Evolutionary conservation across 179 eudicot genomes (phyloP).

Genomic region (Beta macrorhiza): DNA sequence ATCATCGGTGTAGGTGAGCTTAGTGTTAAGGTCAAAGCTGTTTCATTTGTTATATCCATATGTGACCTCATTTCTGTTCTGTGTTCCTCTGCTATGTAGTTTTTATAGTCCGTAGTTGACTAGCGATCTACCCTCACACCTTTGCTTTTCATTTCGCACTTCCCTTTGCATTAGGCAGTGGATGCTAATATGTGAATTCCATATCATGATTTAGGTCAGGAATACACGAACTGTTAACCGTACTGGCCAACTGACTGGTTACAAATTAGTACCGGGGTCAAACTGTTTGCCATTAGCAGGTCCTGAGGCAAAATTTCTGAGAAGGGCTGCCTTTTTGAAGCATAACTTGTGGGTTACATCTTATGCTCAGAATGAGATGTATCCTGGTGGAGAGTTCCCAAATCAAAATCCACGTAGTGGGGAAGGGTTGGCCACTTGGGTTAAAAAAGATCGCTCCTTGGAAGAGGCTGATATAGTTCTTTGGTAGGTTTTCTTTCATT

Average conservation of each 20-base stretch:
- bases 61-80: not conserved
- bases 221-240: slow-evolving; percentile 54
- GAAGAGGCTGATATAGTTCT: slow-evolving; percentile 94
- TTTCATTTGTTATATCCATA: not conserved
- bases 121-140: not conserved
- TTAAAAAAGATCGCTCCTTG: slow-evolving; percentile 74
- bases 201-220: slow-evolving; percentile 37
- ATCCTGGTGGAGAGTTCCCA: slow-evolving; percentile 99
- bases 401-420: slow-evolving; percentile 98
- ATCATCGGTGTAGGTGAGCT: not conserved
- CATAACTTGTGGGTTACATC: slow-evolving; percentile 96
- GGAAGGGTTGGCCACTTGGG: slow-evolving; percentile 94
- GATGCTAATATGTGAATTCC: slow-evolving; percentile 12
- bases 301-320: slow-evolving; percentile 73
- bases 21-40: not conserved
- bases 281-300: slow-evolving; percentile 54
- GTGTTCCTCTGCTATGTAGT: not conserved
- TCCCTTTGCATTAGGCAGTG: not conserved
- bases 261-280: slow-evolving; percentile 48
- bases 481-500: slow-evolving; percentile 48
- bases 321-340: slow-evolving; percentile 95
- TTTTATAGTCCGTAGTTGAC: not conserved
- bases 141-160: not conserved
- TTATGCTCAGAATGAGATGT: slow-evolving; percentile 69
- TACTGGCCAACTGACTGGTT: slow-evolving; percentile 51